phyloP scores from a whole-genome alignment of 805 yeast species.

The baker's yeast (Saccharomyces cerevisiae) region DNA sequence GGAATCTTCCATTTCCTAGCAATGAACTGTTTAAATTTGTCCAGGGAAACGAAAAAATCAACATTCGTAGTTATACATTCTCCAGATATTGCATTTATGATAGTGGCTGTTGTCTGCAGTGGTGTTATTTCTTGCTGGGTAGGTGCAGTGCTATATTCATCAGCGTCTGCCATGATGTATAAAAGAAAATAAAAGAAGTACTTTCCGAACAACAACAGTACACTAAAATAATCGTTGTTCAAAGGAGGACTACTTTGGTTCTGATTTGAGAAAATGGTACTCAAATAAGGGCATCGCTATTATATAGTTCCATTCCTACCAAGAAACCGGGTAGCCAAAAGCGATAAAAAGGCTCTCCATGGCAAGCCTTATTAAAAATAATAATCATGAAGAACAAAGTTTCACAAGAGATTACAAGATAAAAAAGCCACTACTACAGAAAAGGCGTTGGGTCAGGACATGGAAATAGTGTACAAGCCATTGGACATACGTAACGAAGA shows the following conservation, averaged over 20 bases:
- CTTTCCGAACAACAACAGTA: neutral
- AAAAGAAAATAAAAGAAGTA: neutral
- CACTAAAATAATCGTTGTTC: neutral
- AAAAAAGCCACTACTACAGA: neutral
- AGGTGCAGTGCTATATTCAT: neutral
- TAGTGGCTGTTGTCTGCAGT: slow-evolving; percentile 1
- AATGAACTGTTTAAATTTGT: slow-evolving; percentile 37
- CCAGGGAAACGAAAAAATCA: slow-evolving; percentile 34
- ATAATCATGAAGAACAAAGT: neutral
- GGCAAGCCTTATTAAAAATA: neutral
- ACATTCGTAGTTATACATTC: slow-evolving; percentile 30
- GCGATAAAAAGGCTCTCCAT: neutral
- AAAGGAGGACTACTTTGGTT: neutral
- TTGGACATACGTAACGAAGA: slow-evolving; percentile 20
- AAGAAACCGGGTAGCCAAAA: neutral
- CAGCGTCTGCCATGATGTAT: neutral
- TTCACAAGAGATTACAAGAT: neutral
- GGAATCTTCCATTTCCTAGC: slow-evolving; percentile 36
- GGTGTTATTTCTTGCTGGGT: neutral
- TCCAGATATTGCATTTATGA: slow-evolving; percentile 42
- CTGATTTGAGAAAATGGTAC: neutral
- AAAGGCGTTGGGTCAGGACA: neutral
- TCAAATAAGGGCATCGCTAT: neutral
- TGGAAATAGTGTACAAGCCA: slow-evolving; percentile 17
- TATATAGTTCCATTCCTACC: neutral